These are phyloP conservation scores for Centrapalus pauciflorus DNA, from an alignment of 129 eudicot genomes.

Conservation along the genomic window DNA sequence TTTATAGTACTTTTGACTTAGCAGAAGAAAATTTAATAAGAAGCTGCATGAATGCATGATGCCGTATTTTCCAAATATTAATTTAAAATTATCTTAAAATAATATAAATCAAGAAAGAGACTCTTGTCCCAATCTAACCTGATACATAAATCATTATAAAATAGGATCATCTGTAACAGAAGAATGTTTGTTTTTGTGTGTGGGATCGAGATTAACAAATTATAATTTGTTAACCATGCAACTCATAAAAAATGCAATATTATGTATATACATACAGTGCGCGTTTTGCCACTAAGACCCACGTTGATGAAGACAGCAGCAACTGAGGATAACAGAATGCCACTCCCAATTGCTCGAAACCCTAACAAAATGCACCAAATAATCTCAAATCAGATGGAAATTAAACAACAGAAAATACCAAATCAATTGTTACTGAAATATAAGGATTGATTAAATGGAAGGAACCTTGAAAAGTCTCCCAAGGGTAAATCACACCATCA, in stretches of 20 bases:
- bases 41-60: neutral
- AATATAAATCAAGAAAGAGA: too few relatives aligned
- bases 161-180: too few relatives aligned
- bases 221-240: neutral
- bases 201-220: neutral
- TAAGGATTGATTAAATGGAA: too few relatives aligned
- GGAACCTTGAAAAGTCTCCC: constrained; percentile 68
- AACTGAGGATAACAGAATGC: constrained; percentile 43
- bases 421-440: too few relatives aligned
- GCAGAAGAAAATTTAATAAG: too few relatives aligned
- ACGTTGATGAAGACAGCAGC: constrained; percentile 57
- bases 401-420: too few relatives aligned
- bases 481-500: constrained; percentile 69
- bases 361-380: too few relatives aligned
- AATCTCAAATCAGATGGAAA: neutral
- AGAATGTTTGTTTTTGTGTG: too few relatives aligned
- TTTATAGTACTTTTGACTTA: too few relatives aligned
- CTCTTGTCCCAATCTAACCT: too few relatives aligned
- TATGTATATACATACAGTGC: constrained; percentile 53
- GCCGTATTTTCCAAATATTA: neutral
- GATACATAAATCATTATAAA: too few relatives aligned
- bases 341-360: constrained; percentile 78
- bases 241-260: neutral
- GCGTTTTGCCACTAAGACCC: constrained; percentile 70
- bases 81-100: neutral